These are phyloP conservation scores for Monosporozyma siamensis DNA, from an alignment of 805 yeast species.

Conservation along the genomic window DNA sequence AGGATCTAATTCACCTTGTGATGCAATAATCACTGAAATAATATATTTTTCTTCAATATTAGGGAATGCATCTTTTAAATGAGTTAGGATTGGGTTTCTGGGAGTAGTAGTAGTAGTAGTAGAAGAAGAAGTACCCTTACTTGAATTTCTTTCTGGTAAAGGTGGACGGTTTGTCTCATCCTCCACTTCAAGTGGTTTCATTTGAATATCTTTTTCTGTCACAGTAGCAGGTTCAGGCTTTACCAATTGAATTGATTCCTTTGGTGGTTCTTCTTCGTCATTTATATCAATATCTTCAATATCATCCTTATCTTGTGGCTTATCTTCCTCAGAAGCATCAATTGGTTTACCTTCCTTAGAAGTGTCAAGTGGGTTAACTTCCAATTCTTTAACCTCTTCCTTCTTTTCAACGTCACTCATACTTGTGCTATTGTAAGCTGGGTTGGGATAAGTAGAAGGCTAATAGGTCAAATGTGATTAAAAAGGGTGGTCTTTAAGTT, in stretches of 20 bases:
- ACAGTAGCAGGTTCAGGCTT: constrained; percentile 6
- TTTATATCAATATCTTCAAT: constrained; percentile 6
- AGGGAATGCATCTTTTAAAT: constrained; percentile 83
- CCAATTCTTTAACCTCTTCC: background rate
- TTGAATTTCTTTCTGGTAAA: constrained; percentile 19
- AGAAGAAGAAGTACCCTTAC: background rate
- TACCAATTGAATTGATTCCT: constrained; percentile 3
- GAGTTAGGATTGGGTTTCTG: constrained; percentile 31
- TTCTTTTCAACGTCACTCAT: constrained; percentile 1
- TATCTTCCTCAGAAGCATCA: background rate
- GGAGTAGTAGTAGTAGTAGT: background rate
- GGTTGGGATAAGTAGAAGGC: too few relatives aligned
- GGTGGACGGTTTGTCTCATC: constrained; percentile 17
- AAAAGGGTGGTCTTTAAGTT: background rate
- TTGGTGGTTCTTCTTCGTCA: constrained; percentile 5
- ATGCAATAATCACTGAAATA: constrained; percentile 76
- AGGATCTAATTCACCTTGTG: constrained; percentile 68
- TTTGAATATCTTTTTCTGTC: background rate
- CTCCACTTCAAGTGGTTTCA: constrained; percentile 4
- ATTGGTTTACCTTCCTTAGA: background rate
- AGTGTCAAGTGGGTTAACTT: too few relatives aligned
- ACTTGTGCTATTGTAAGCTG: background rate
- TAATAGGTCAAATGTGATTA: too few relatives aligned
- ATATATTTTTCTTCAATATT: constrained; percentile 57
- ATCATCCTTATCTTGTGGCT: background rate